Evolutionary conservation across 1,139 yeast genomes (phyloP), one percentile per base, ranked within the genome.

Genomic region (Zhuliangozyma blackwelliae): DNA sequence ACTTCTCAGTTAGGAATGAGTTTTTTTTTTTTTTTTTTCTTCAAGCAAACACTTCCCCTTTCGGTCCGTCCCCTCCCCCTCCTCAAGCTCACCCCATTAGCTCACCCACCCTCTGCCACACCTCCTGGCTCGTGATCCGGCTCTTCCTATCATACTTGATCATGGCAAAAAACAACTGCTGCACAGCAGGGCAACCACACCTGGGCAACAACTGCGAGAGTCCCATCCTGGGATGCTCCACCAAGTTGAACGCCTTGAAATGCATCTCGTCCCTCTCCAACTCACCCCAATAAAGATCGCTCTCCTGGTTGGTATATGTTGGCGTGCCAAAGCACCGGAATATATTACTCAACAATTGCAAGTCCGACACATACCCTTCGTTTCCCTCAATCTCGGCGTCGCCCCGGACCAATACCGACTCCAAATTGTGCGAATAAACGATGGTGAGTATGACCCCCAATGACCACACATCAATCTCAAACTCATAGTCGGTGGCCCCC

Each of bases 401-500:
- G 27, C 31, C 16, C 23, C 28, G 27, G 11, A 36, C 48, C 31
- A 77, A 62, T 1, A 75, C 59, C 2, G 77, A 66, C 7, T 56
- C 48, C 11, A 77, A 71, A 36, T 72, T 58, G 0, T 43, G 39
- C 29, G 84, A 77, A 45, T 74, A 76, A 35, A 89, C 54, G 36
- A 77, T 65, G n/a, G 86, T 77, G 40, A 83, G 53, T 1, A 87
- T 48, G 7, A 92, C 73, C 2, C 92, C 95, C 13, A 82, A 54
- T 0, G 87, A 67, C 97, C 97, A 92, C 23, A 88, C 68, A 53
- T 92, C 98, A 5, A 90, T 66, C 31, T 74, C 79, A 29, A 55
- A 57, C 2, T 75, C 62, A 55, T 92, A 92, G 41, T 73, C 68
- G 7, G 68, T 54, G n/a, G 77, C 65, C 0, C 94, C 89, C 40